Evolutionary conservation across 2,329 filamentous ascomycete species (phyloP), one percentile per base, ranked within the genome.

Genomic region (Ophiostoma montium): DNA sequence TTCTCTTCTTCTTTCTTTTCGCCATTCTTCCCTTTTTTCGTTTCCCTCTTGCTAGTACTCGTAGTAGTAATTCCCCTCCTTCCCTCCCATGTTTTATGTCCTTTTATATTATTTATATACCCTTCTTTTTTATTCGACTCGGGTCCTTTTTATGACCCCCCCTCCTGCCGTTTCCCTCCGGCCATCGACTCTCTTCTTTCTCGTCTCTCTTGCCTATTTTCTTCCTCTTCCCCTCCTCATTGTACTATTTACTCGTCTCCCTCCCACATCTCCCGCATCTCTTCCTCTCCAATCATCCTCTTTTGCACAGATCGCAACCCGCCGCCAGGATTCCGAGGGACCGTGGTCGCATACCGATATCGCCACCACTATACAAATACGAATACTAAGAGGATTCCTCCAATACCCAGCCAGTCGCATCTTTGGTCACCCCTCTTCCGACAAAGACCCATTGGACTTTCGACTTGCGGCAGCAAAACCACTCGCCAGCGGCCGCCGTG

Each of bases 61-160:
- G 23, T 27, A 27, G 23, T 27, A 27, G 23, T 27, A 4, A 50
- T 50, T 45, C 47, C 43, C 47, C 35, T 51, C 49, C 45, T 43
- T 18, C 11, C 16, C 16, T 15, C 16, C 16, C 12, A 18, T 5
- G 27, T 15, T 30, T 30, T 42, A 27, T 42, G 8, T 30, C 13
- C 16, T 30, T 30, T 27, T 31, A 31, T 43, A 30, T 32, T 6
- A 16, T 43, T 43, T 12, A 47, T 49, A 23, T 39, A 39, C 48
- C 38, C 15, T 44, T 33, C 38, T 47, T 48, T 27, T 32, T 39
- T 19, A 10, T 33, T 35, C 39, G 15, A 9, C 9, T 36, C 35
- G 19, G 27, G 38, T 30, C 43, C 42, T 45, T 31, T 35, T 39
- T 32, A 47, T 19, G 32, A 27, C 41, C 43, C 21, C 39, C 39